Evolutionary conservation across 1,284 basidiomycete genomes (phyloP).

Genomic region (Cutaneotrichosporon daszewskae): DNA sequence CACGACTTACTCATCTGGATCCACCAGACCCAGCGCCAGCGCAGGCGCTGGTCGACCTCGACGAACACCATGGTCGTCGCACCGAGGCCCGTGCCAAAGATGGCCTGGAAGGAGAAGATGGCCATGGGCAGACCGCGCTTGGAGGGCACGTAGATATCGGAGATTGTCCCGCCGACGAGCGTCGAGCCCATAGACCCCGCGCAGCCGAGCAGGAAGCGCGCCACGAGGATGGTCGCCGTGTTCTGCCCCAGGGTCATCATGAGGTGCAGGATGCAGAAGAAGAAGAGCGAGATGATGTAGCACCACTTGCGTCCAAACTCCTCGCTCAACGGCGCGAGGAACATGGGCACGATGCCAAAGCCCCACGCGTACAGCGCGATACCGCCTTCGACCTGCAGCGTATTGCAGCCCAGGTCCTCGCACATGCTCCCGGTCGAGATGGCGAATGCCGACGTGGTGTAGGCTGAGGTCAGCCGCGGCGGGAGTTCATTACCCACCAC

Average conservation of each 20-base stretch:
- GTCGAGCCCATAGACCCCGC: slow-evolving; percentile 61
- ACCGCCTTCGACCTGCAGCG: slow-evolving; percentile 58
- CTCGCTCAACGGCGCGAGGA: slow-evolving; percentile 68
- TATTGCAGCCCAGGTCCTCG: slow-evolving; percentile 58
- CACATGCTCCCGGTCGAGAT: slow-evolving; percentile 59
- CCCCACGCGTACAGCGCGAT: slow-evolving; percentile 57
- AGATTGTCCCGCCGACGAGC: slow-evolving; percentile 71
- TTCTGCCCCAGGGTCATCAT: slow-evolving; percentile 48
- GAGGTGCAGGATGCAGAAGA: slow-evolving; percentile 59
- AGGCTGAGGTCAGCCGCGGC: slow-evolving; percentile 47
- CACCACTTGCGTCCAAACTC: slow-evolving; percentile 68
- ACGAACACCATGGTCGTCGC: slow-evolving; percentile 64
- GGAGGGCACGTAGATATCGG: slow-evolving; percentile 55
- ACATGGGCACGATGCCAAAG: slow-evolving; percentile 62
- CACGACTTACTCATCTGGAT: slow-evolving; percentile 56
- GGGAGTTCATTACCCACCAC: slow-evolving; percentile 45
- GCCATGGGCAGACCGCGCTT: slow-evolving; percentile 61
- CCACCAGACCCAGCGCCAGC: slow-evolving; percentile 81
- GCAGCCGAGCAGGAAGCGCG: slow-evolving; percentile 59
- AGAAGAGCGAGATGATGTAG: slow-evolving; percentile 57
- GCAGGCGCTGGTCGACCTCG: slow-evolving; percentile 54
- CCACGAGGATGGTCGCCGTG: slow-evolving; percentile 62
- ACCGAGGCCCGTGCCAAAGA: slow-evolving; percentile 61
- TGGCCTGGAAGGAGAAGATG: slow-evolving; percentile 57
- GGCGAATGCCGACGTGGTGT: slow-evolving; percentile 56